Conservation (phyloP, 75 land plant species). For the Chamaecyparis obtusa region DNA sequence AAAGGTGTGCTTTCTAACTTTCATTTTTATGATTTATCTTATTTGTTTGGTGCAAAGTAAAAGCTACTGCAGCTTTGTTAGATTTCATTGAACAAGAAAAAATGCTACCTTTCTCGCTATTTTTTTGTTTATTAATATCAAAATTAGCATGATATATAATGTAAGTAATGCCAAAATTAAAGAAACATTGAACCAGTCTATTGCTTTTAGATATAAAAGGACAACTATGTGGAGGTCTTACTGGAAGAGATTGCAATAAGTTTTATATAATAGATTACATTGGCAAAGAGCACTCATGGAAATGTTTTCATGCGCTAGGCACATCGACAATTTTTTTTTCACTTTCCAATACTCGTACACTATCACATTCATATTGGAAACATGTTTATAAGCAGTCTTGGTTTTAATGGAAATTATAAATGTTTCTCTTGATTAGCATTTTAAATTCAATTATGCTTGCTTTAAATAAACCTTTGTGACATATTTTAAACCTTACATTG, state of each 20-base stretch:
- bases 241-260: not conserved
- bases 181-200: not conserved
- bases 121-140: not conserved
- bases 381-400: not conserved
- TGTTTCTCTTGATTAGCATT: not conserved
- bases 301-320: not conserved
- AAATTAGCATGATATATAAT: not conserved
- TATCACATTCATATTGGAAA: not conserved
- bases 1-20: conserved; percentile 35
- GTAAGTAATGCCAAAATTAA: not conserved
- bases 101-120: not conserved
- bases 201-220: not conserved
- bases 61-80: not conserved
- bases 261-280: not conserved
- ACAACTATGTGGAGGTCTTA: not conserved
- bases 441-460: not conserved
- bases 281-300: not conserved
- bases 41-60: not conserved
- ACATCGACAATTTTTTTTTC: not conserved
- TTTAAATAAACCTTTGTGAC: not conserved
- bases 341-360: not conserved
- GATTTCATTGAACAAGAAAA: not conserved
- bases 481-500: not conserved
- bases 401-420: not conserved
- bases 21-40: not conserved